These are phyloP conservation scores for Aspergillus viridinutans DNA, from an alignment of 2,329 filamentous ascomycete species.

Conservation along the genomic window DNA sequence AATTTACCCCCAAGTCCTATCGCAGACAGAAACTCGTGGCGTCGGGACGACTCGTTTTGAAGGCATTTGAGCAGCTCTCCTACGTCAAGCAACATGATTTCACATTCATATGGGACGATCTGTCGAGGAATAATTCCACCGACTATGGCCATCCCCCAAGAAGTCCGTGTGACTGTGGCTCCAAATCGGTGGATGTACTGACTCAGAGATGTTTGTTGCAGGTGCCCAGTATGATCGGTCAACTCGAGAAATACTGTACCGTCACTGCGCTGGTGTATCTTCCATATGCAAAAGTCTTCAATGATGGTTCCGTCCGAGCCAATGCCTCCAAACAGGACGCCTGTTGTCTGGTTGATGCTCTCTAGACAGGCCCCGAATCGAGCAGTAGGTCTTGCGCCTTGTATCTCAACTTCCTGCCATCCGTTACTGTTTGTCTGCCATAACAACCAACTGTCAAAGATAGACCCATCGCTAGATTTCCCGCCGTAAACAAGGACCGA, in stretches of 20 bases:
- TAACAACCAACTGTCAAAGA: slow-evolving; percentile 53
- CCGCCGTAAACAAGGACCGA: slow-evolving; percentile 60
- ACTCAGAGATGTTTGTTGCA: slow-evolving; percentile 24
- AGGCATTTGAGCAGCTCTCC: slow-evolving; percentile 15
- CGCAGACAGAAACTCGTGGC: slow-evolving; percentile 22
- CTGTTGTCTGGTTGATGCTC: slow-evolving; percentile 43
- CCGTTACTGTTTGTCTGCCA: slow-evolving; percentile 47
- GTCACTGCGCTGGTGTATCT: slow-evolving; percentile 41
- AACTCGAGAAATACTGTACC: slow-evolving; percentile 24
- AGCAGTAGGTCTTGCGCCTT: slow-evolving; percentile 39
- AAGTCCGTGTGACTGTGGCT: slow-evolving; percentile 46
- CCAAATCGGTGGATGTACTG: slow-evolving; percentile 45
- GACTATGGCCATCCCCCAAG: slow-evolving; percentile 47
- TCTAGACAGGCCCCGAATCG: slow-evolving; percentile 55
- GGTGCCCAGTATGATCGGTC: slow-evolving; percentile 20
- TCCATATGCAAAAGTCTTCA: slow-evolving; percentile 63
- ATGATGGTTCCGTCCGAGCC: slow-evolving; percentile 59
- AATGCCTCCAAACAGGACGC: slow-evolving; percentile 71
- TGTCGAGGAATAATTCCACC: slow-evolving; percentile 47
- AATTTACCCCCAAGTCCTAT: slow-evolving; percentile 24
- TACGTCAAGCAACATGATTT: slow-evolving; percentile 47
- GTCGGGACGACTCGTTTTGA: slow-evolving; percentile 16
- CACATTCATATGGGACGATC: slow-evolving; percentile 43
- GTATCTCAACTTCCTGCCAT: slow-evolving; percentile 46
- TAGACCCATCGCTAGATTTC: slow-evolving; percentile 47